Evolutionary conservation across 2,329 filamentous ascomycete genomes (phyloP).

Genomic region (Cladosporium sp.): DNA sequence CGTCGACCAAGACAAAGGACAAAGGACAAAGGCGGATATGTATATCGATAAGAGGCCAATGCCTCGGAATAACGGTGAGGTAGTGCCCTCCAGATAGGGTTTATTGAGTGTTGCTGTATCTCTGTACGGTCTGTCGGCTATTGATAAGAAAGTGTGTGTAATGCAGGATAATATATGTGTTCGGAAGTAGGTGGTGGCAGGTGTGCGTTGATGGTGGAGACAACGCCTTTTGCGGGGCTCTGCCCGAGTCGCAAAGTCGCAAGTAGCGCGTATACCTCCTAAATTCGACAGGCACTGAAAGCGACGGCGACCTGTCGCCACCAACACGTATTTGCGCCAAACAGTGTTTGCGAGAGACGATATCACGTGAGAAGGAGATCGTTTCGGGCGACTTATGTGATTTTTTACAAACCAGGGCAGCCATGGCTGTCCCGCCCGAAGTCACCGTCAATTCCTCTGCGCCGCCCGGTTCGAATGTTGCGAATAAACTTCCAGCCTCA

Average conservation of each 20-base stretch:
- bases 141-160: background rate
- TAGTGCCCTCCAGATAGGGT: background rate
- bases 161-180: background rate
- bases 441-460: conserved; percentile 16
- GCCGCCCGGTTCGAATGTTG: conserved; percentile 20
- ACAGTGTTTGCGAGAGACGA: background rate
- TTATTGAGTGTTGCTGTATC: background rate
- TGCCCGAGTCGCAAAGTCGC: background rate
- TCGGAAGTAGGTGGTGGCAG: background rate
- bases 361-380: background rate
- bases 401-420: conserved; percentile 8
- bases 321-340: background rate
- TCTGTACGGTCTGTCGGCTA: background rate
- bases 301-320: conserved; percentile 7
- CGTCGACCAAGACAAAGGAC: background rate
- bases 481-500: conserved; percentile 32
- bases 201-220: conserved; percentile 3
- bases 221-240: background rate
- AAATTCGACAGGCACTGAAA: background rate
- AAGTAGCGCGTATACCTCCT: too few species aligned
- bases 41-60: background rate
- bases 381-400: conserved; percentile 1
- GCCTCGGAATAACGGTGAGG: background rate
- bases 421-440: conserved; percentile 23
- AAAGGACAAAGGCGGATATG: background rate